These are phyloP conservation scores for Fusarium sp. DNA, from an alignment of 2,329 filamentous ascomycete species.

Conservation along the genomic window DNA sequence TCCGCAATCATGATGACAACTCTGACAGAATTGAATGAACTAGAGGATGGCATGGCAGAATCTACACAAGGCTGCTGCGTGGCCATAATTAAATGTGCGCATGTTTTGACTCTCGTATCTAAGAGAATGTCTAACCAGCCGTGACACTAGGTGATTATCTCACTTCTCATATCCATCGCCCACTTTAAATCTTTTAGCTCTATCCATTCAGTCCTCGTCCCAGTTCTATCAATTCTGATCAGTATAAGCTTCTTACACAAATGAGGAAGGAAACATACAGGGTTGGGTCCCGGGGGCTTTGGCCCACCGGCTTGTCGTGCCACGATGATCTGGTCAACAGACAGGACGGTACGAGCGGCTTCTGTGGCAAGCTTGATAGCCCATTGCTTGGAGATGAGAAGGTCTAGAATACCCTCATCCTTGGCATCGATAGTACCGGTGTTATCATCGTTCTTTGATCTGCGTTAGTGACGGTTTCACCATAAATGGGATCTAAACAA, in stretches of 20 bases:
- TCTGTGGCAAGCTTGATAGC: slow-evolving; percentile 97
- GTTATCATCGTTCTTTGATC: slow-evolving; percentile 75
- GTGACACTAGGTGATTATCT: slow-evolving; percentile 33
- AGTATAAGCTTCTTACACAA: slow-evolving; percentile 35
- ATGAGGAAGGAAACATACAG: slow-evolving; percentile 59
- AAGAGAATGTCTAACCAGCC: slow-evolving; percentile 45
- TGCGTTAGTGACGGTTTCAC: slow-evolving; percentile 36
- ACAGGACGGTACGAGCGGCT: slow-evolving; percentile 91
- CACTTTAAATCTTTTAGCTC: slow-evolving; percentile 41
- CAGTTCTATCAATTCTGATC: slow-evolving; percentile 63
- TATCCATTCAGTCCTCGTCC: slow-evolving; percentile 69
- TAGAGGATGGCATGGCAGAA: slow-evolving; percentile 14
- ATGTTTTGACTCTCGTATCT: slow-evolving; percentile 30
- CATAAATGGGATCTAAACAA: slow-evolving; percentile 41
- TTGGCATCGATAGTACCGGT: slow-evolving; percentile 87
- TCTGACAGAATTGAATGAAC: slow-evolving; percentile 6
- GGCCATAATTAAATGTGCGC: slow-evolving; percentile 26
- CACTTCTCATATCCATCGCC: slow-evolving; percentile 36
- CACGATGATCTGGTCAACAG: slow-evolving; percentile 99
- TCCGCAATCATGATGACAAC: slow-evolving; percentile 13
- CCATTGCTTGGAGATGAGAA: slow-evolving; percentile 94
- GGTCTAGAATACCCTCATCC: slow-evolving; percentile 89
- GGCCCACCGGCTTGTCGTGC: slow-evolving; percentile 96
- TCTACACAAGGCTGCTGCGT: slow-evolving; percentile 7
- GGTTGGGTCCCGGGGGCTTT: slow-evolving; percentile 95